Base-by-base conservation (phyloP, 371 early-diverging fungal species). In the Synchytrium microbalum region DNA sequence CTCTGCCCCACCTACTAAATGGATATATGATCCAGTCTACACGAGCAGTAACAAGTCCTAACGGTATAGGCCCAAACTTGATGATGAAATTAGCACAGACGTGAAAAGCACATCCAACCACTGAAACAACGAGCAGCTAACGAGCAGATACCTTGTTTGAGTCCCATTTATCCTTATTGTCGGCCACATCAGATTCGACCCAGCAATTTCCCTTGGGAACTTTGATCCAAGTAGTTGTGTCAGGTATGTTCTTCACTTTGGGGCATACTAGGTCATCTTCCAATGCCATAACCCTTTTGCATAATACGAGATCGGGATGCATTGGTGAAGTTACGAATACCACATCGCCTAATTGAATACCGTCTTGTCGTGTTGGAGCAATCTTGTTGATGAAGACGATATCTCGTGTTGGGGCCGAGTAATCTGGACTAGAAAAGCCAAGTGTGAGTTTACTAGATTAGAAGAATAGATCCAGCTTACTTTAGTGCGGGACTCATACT, bases 401-500 rank as follows among this genome's bases (percentile, higher is more conserved):
- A 68, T 92, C 92, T 38, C 80, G 81, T 63, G 69, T 65, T 58
- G 83, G 31, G 30, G 59, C 28, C 25, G 46, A 3, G 14, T 24
- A 81, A 74, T 95, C 92, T n/a, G 95, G 93, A 64, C 93, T 95
- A 46, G n/a, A n/a, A n/a, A 95, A 81, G 10, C 90, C 88, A 8
- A 93, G 92, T n/a, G n/a, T n/a, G n/a, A n/a, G n/a, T n/a, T n/a
- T n/a, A n/a, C 85, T 87, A 86, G 88, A 90, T 87, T 3, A 86
- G 86, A 33, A 88, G 71, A 19, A 89, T 89, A 29, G 76, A 63
- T 8, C 88, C 73, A 1, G 78, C 56, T 8, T 38, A 38, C 46
- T 38, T 38, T 38, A 38, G 19, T 38, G 46, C 19, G 5, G 46
- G 46, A 19, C 46, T 38, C 46, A 38, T 38, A 19, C 46, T 38